Percentiles rank a stretch among this genome's conserved stretches.
These are phyloP conservation scores for Yamadazyma sp. DNA, from an alignment of 1,139 yeast species.

Conservation along the genomic window DNA sequence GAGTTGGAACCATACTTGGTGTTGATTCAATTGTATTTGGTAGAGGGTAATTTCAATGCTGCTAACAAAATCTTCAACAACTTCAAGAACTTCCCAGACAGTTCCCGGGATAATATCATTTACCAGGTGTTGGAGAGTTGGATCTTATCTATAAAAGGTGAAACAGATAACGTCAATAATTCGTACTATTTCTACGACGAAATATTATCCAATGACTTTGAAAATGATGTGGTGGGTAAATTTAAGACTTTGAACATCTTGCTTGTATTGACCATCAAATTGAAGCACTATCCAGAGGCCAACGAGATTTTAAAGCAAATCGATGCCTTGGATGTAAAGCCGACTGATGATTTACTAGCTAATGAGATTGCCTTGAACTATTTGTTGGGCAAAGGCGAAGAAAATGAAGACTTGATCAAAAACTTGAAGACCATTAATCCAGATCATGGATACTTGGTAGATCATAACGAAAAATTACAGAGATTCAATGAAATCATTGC, in stretches of 20 bases:
- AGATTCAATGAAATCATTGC: constrained; percentile 58
- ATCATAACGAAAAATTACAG: constrained; percentile 50
- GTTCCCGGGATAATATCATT: constrained; percentile 64
- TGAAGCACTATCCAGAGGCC: constrained; percentile 48
- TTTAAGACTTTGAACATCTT: constrained; percentile 36
- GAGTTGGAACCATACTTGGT: constrained; percentile 48
- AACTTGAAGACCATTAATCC: constrained; percentile 43
- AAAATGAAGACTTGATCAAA: constrained; percentile 38
- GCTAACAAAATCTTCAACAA: constrained; percentile 37
- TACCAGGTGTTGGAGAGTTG: constrained; percentile 71
- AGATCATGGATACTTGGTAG: constrained; percentile 52
- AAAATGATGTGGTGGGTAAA: constrained; percentile 41
- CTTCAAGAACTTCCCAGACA: constrained; percentile 40
- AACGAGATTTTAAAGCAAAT: constrained; percentile 49
- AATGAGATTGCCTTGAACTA: constrained; percentile 57
- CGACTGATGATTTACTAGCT: constrained; percentile 53
- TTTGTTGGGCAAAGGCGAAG: constrained; percentile 45
- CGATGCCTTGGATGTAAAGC: constrained; percentile 30
- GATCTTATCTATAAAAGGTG: constrained; percentile 56
- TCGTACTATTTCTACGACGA: constrained; percentile 76
- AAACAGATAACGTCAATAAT: constrained; percentile 56
- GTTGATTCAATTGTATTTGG: constrained; percentile 42
- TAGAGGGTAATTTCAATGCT: constrained; percentile 36
- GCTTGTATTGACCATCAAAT: constrained; percentile 44
- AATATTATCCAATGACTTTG: constrained; percentile 50